phyloP scores from a whole-genome alignment of 2,329 filamentous ascomycete species.

The Colletotrichum tanaceti region DNA sequence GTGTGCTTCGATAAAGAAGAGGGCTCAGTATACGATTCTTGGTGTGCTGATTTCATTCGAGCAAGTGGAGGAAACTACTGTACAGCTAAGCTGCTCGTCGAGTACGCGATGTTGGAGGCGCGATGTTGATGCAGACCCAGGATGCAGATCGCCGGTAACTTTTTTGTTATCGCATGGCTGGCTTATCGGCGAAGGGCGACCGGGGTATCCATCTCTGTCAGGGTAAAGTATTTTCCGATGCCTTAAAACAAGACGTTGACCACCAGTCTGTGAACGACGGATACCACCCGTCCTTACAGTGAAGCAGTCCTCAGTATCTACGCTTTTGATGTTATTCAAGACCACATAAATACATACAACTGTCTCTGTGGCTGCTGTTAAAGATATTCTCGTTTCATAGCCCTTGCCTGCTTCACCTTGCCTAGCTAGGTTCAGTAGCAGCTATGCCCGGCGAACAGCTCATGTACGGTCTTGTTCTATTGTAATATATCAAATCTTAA shows the following conservation, averaged over 20 bases:
- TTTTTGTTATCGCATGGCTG: constrained; percentile 18
- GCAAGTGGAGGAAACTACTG: background rate
- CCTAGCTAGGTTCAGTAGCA: too few species aligned
- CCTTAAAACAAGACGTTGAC: background rate
- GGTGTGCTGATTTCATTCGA: constrained; percentile 5
- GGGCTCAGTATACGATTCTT: background rate
- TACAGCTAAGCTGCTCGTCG: background rate
- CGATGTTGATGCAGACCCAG: background rate
- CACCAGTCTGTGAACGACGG: too few species aligned
- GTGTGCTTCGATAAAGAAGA: background rate
- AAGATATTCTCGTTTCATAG: too few species aligned
- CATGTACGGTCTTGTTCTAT: too few species aligned
- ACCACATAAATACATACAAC: too few species aligned
- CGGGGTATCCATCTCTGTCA: background rate
- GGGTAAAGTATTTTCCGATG: background rate
- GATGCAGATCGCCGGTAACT: constrained; percentile 13
- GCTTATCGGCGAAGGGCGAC: constrained; percentile 4
- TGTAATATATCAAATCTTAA: too few species aligned
- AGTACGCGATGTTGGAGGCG: background rate
- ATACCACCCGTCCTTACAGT: too few species aligned
- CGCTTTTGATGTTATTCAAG: too few species aligned
- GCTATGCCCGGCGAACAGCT: too few species aligned
- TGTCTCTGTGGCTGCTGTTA: too few species aligned
- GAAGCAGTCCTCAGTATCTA: too few species aligned
- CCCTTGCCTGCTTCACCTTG: too few species aligned